Evolutionary conservation across 208 protist species (phyloP), one percentile per base, ranked within the genome.

Genomic region (Wallacemonas rigidus): DNA sequence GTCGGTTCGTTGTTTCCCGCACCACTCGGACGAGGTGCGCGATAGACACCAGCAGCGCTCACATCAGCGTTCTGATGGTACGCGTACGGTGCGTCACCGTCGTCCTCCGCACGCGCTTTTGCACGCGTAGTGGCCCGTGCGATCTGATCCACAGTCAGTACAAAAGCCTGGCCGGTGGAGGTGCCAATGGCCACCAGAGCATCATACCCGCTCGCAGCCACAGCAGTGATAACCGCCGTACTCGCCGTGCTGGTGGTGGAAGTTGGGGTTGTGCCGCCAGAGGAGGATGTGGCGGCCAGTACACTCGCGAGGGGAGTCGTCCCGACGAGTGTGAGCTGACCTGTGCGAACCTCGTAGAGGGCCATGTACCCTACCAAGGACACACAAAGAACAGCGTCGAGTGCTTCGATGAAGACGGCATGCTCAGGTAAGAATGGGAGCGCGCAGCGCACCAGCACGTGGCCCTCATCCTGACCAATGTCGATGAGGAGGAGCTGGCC

Each of bases 341-440:
- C 89, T 1, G 39, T 69, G 48, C 62, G 74, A 1, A 97, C 45
- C 45, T 85, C 80, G 77, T 91, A 97, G 17, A 90, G 75, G 4
- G 82, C 82, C 67, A 88, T 61, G 39, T 77, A 67, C 6, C 88
- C 92, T 35, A 86, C 85, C 36, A 71, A 64, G 2, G 92, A 85
- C 38, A 92, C 81, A 41, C 86, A 84, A 55, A 97, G 69, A 43
- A 95, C 82, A 38, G 77, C 83, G 36, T 91, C 79, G 17, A 89
- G 71, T 38, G 81, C 39, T 8, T 54, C 54, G 2, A 97, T n/a
- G 67, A 82, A 89, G 55, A 89, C 84, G 17, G 87, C 85, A 55
- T 81, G 88, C 64, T 92, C 79, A 7, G 89, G 79, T 54, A 87
- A 75, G 71, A 96, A 94, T 7, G 92, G 89, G 15, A 96, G 74